Conservation (phyloP, 208 protist genomes). For the Herpetomonas samuelpessoai region DNA sequence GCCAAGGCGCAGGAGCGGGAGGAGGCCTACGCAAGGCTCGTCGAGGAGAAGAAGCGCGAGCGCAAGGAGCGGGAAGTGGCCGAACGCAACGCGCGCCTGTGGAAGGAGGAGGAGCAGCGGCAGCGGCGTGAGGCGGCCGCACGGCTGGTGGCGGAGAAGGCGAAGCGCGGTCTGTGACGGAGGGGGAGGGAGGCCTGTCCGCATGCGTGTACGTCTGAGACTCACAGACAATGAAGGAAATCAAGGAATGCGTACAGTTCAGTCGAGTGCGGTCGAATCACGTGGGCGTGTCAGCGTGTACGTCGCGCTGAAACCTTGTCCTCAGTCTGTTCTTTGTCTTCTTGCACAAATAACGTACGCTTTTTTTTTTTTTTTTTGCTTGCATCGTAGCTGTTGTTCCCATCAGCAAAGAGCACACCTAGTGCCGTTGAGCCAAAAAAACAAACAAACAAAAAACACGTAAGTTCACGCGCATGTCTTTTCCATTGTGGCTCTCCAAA, state of each 20-base stretch:
- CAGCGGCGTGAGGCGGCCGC: constrained; percentile 35
- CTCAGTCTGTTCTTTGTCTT: too few species aligned
- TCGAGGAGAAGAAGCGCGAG: constrained; percentile 53
- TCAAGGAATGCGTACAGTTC: too few species aligned
- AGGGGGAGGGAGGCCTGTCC: too few species aligned
- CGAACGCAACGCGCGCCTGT: constrained; percentile 23
- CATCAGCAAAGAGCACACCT: neutral
- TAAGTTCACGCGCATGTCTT: neutral
- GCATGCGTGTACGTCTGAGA: too few species aligned
- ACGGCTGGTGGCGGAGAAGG: constrained; percentile 29
- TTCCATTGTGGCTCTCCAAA: neutral
- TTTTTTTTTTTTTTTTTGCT: neutral
- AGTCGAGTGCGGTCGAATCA: too few species aligned
- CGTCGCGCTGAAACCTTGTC: too few species aligned
- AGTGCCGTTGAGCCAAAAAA: neutral
- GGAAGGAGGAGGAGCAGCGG: constrained; percentile 26
- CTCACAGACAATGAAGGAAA: too few species aligned
- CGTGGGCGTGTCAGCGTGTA: too few species aligned
- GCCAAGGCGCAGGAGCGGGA: constrained; percentile 53
- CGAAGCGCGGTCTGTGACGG: neutral
- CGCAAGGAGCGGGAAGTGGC: constrained; percentile 28
- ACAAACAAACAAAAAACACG: neutral
- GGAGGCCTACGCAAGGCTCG: constrained; percentile 36
- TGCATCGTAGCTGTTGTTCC: neutral
- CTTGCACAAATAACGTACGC: neutral